phyloP scores from a whole-genome alignment of 768 basidiomycete species.

The Grammothele lineata region DNA sequence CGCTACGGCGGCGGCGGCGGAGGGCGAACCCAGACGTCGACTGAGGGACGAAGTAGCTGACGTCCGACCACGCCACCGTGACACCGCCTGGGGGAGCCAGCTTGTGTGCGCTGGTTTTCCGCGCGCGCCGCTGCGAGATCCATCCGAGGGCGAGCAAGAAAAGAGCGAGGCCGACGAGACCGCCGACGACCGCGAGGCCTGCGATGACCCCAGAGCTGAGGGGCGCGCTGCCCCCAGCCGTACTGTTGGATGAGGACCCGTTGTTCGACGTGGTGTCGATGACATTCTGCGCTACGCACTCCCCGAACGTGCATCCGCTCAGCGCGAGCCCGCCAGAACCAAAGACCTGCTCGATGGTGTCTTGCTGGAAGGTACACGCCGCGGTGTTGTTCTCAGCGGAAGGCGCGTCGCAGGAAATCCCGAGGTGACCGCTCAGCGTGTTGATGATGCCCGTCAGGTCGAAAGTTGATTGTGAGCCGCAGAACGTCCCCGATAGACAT shows the following conservation, averaged over 20 bases:
- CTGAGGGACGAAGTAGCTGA: constrained; percentile 60
- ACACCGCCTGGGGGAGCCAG: constrained; percentile 46
- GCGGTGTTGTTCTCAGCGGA: constrained; percentile 42
- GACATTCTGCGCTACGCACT: constrained; percentile 80
- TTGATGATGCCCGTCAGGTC: constrained; percentile 65
- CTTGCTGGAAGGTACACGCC: constrained; percentile 76
- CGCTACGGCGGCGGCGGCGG: constrained; percentile 9
- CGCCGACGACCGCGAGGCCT: constrained; percentile 82
- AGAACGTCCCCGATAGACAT: constrained; percentile 74
- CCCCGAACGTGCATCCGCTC: constrained; percentile 76
- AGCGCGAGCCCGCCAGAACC: constrained; percentile 70
- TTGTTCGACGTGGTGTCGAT: constrained; percentile 52
- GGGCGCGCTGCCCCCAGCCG: constrained; percentile 28
- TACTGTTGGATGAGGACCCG: constrained; percentile 28
- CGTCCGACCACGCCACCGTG: constrained; percentile 60
- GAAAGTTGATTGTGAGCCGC: constrained; percentile 42
- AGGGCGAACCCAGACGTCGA: constrained; percentile 7
- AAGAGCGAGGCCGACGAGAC: constrained; percentile 53
- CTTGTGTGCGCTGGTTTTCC: constrained; percentile 31
- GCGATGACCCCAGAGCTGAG: constrained; percentile 86
- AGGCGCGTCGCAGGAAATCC: constrained; percentile 58
- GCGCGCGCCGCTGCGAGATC: constrained; percentile 57
- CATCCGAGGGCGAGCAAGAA: constrained; percentile 60
- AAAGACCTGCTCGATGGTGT: constrained; percentile 61
- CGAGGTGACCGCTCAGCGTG: constrained; percentile 57